Evolutionary conservation across 805 yeast species (phyloP).

Genomic region (Metschnikowia arizonensis): DNA sequence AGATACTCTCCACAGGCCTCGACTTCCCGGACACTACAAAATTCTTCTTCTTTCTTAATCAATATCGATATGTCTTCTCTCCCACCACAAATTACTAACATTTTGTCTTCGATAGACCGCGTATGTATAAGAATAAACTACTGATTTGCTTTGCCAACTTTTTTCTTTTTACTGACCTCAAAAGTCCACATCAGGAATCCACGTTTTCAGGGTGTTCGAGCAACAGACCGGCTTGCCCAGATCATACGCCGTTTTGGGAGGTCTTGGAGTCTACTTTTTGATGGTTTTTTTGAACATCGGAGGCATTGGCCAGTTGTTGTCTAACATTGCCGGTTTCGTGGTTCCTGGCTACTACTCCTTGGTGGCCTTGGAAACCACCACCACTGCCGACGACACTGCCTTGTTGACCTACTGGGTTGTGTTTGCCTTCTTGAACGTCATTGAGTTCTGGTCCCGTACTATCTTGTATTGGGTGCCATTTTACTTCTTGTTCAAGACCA

Average conservation of each 20-base stretch:
- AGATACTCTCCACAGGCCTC: neutral
- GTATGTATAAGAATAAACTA: slow-evolving; percentile 12
- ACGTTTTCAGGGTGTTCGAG: slow-evolving; percentile 37
- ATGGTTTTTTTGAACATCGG: slow-evolving; percentile 86
- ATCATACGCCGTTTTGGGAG: slow-evolving; percentile 75
- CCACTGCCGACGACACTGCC: slow-evolving; percentile 75
- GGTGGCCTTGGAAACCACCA: slow-evolving; percentile 70
- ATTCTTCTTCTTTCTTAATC: slow-evolving; percentile 1
- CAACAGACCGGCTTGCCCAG: slow-evolving; percentile 61
- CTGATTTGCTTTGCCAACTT: neutral
- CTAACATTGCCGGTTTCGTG: slow-evolving; percentile 88
- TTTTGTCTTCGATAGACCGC: slow-evolving; percentile 16
- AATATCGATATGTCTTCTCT: slow-evolving; percentile 13
- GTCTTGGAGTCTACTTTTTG: slow-evolving; percentile 62
- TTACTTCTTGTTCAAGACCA: slow-evolving; percentile 89
- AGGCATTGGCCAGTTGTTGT: slow-evolving; percentile 89
- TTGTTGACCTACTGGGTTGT: slow-evolving; percentile 97
- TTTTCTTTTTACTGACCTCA: slow-evolving; percentile 8
- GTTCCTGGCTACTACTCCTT: slow-evolving; percentile 88
- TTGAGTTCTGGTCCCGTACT: slow-evolving; percentile 94
- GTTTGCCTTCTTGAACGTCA: slow-evolving; percentile 84
- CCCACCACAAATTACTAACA: slow-evolving; percentile 16
- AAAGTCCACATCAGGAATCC: slow-evolving; percentile 31
- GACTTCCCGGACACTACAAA: neutral
- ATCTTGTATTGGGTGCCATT: slow-evolving; percentile 95